Conservation (phyloP, 805 yeast species). For the Saturnispora diversa region DNA sequence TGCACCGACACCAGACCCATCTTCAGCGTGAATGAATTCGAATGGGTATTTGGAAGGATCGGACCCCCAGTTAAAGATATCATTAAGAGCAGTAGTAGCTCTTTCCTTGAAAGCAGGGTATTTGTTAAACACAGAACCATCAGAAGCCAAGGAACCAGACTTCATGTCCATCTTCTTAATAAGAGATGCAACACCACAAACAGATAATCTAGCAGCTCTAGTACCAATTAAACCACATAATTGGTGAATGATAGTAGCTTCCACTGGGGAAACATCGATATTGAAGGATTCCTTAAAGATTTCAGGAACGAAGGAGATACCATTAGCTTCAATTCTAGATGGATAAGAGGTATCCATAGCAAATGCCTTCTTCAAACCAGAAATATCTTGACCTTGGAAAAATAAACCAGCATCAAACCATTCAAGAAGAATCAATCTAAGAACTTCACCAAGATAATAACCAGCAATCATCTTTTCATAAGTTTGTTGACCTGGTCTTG, state of each 20-base stretch:
- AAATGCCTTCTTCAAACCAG: constrained; percentile 54
- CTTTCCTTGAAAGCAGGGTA: constrained; percentile 88
- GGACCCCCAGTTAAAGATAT: constrained; percentile 71
- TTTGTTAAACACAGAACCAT: constrained; percentile 90
- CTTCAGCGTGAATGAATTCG: constrained; percentile 43
- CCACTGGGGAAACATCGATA: constrained; percentile 62
- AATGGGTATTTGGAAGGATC: constrained; percentile 22
- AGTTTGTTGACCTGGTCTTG: constrained; percentile 93
- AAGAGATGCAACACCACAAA: constrained; percentile 93
- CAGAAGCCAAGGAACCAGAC: constrained; percentile 88
- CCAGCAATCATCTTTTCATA: constrained; percentile 98
- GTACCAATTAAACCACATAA: constrained; percentile 83
- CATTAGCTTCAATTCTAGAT: constrained; percentile 81
- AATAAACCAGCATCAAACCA: constrained; percentile 55
- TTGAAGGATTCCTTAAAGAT: constrained; percentile 53
- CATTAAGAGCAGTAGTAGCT: constrained; percentile 82
- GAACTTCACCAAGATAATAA: constrained; percentile 86
- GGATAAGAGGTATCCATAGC: constrained; percentile 86
- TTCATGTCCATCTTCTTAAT: constrained; percentile 74
- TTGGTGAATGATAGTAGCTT: constrained; percentile 75
- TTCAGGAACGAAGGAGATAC: constrained; percentile 64
- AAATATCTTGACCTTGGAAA: constrained; percentile 61
- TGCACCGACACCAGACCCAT: constrained; percentile 98
- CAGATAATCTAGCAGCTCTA: constrained; percentile 85
- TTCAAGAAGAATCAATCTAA: constrained; percentile 74